phyloP scores from a whole-genome alignment of 306 rosid genomes.

The Chamaecrista fasciculata region DNA sequence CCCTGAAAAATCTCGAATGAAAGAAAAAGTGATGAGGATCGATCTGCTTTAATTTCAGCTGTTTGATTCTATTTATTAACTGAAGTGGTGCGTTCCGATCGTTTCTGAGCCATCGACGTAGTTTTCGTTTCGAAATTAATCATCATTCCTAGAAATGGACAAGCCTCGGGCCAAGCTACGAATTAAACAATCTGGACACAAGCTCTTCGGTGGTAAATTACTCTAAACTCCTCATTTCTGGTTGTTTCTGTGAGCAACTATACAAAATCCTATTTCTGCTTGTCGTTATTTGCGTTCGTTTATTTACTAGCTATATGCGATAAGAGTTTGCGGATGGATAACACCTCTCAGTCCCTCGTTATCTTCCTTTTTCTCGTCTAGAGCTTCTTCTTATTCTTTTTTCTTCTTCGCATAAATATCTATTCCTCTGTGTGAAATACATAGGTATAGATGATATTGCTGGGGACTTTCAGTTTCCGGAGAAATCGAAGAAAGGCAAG shows the following conservation, averaged over 20 bases:
- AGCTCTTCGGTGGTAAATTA: constrained; percentile 47
- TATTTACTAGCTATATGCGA: constrained; percentile 34
- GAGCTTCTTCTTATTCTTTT: too few species aligned
- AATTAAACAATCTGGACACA: constrained; percentile 42
- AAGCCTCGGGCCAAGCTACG: constrained; percentile 40
- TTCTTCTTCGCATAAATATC: neutral
- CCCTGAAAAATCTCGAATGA: neutral
- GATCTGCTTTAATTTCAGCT: constrained; percentile 28
- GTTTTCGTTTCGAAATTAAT: constrained; percentile 22
- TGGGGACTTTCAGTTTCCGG: constrained; percentile 37
- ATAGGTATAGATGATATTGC: constrained; percentile 26
- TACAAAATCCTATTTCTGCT: constrained; percentile 37
- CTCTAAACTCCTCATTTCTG: constrained; percentile 20
- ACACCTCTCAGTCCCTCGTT: constrained; percentile 36
- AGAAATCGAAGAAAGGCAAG: constrained; percentile 62
- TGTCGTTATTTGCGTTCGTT: constrained; percentile 51
- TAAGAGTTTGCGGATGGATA: constrained; percentile 50
- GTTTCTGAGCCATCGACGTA: constrained; percentile 27
- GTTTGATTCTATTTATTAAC: neutral
- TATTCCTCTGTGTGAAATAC: constrained; percentile 12
- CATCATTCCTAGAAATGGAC: constrained; percentile 42
- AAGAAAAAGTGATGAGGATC: neutral
- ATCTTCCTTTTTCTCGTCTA: constrained; percentile 10
- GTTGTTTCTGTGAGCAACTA: constrained; percentile 27
- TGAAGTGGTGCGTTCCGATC: neutral